Conservation (phyloP, 306 rosid genomes). For the Cucumis melo region DNA sequence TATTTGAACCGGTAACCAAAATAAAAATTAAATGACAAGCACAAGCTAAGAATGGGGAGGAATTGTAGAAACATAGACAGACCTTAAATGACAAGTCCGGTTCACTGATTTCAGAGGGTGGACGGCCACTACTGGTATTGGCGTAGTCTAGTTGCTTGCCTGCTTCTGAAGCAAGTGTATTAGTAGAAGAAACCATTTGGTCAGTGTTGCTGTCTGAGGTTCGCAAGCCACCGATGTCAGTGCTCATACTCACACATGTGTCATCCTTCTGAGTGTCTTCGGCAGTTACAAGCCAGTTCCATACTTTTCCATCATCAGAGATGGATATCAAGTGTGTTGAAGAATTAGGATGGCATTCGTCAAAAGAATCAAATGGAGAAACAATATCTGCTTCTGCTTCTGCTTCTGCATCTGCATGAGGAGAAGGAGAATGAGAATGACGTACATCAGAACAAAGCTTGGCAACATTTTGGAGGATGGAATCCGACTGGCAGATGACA, state of each 20-base stretch:
- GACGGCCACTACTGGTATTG: conserved; percentile 20
- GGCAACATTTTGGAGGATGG: conserved; percentile 52
- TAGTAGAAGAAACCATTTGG: conserved; percentile 21
- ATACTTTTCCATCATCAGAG: conserved; percentile 91
- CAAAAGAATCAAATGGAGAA: conserved; percentile 72
- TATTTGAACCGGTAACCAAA: background rate
- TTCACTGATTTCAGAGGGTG: conserved; percentile 26
- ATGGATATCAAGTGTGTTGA: conserved; percentile 70
- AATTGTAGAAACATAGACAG: conserved; percentile 10
- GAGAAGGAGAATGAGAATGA: conserved; percentile 37
- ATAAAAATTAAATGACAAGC: background rate
- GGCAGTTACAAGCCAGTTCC: conserved; percentile 88
- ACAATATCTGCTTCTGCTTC: conserved; percentile 44
- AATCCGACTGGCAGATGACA: conserved; percentile 65
- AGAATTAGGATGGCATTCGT: conserved; percentile 40
- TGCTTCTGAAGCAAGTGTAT: conserved; percentile 24
- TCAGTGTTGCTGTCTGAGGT: conserved; percentile 24
- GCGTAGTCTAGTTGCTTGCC: conserved; percentile 26
- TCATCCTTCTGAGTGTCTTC: conserved; percentile 46
- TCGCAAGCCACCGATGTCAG: conserved; percentile 20
- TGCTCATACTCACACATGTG: conserved; percentile 24
- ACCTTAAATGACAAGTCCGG: conserved; percentile 58
- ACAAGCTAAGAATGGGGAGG: background rate
- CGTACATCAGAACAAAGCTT: conserved; percentile 52
- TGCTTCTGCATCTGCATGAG: conserved; percentile 24